These are phyloP conservation scores for Choanephora cucurbitarum DNA, from an alignment of 371 early-diverging fungal genomes.

Conservation along the genomic window DNA sequence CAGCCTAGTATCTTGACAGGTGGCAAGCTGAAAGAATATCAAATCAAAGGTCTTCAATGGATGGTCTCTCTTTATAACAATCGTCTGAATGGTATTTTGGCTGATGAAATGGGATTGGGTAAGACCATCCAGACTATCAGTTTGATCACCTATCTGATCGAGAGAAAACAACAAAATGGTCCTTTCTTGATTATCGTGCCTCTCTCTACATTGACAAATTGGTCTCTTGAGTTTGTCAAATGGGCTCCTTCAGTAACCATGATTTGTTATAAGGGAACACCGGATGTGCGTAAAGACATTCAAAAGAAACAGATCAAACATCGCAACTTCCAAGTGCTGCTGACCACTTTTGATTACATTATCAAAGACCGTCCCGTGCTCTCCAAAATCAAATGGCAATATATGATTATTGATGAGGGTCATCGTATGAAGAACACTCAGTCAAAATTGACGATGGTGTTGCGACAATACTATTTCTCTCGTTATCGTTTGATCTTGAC, in stretches of 20 bases:
- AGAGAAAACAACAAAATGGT: conserved; percentile 88
- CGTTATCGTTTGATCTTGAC: conserved; percentile 97
- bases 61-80: conserved; percentile 97
- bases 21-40: conserved; percentile 96
- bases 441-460: conserved; percentile 81
- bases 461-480: conserved; percentile 83
- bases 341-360: conserved; percentile 98
- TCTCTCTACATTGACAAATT: conserved; percentile 95
- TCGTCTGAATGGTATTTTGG: conserved; percentile 95
- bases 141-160: conserved; percentile 92
- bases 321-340: conserved; percentile 88
- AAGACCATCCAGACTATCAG: conserved; percentile 99
- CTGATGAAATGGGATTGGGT: conserved; percentile 99
- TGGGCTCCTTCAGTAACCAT: conserved; percentile 94
- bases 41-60: conserved; percentile 98
- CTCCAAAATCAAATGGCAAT: conserved; percentile 89
- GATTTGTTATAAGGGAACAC: conserved; percentile 90
- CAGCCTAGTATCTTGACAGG: conserved; percentile 90
- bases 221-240: conserved; percentile 96
- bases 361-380: conserved; percentile 89
- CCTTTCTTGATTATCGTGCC: conserved; percentile 95
- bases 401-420: conserved; percentile 98
- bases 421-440: conserved; percentile 98
- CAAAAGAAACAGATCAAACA: conserved; percentile 70
- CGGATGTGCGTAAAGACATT: conserved; percentile 70